Percentiles rank a stretch among this genome's conserved stretches.
These are phyloP conservation scores for Chrysosporium keratinophilum DNA, from an alignment of 2,329 filamentous ascomycete species.

Conservation along the genomic window DNA sequence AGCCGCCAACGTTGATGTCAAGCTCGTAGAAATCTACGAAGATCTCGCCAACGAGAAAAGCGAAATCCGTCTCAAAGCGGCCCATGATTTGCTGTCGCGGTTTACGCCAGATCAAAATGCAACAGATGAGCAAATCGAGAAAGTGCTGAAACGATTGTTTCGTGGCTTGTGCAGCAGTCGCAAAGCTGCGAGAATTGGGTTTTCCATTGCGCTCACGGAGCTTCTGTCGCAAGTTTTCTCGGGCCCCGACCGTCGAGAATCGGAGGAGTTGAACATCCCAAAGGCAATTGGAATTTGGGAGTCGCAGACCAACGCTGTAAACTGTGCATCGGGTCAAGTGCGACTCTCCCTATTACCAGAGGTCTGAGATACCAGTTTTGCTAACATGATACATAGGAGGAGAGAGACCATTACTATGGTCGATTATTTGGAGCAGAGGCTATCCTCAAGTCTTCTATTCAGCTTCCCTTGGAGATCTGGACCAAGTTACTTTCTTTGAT, in stretches of 20 bases:
- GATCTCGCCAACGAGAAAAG: slow-evolving; percentile 40
- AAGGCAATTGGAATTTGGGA: slow-evolving; percentile 44
- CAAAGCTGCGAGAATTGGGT: slow-evolving; percentile 79
- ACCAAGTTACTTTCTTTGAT: slow-evolving; percentile 60
- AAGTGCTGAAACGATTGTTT: slow-evolving; percentile 55
- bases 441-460: slow-evolving; percentile 65
- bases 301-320: slow-evolving; percentile 42
- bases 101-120: slow-evolving; percentile 35
- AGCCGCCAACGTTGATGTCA: slow-evolving; percentile 34
- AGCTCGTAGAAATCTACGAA: slow-evolving; percentile 41
- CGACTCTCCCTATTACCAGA: slow-evolving; percentile 16
- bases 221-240: slow-evolving; percentile 60
- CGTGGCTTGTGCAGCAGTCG: slow-evolving; percentile 80
- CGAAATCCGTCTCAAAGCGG: slow-evolving; percentile 38
- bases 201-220: slow-evolving; percentile 80
- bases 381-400: slow-evolving; percentile 57
- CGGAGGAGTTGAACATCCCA: slow-evolving; percentile 29
- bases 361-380: slow-evolving; percentile 43
- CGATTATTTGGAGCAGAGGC: slow-evolving; percentile 79
- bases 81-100: slow-evolving; percentile 35
- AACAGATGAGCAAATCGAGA: slow-evolving; percentile 33
- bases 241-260: slow-evolving; percentile 18
- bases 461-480: slow-evolving; percentile 50
- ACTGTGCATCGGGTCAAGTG: slow-evolving; percentile 46
- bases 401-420: slow-evolving; percentile 74